Base-by-base conservation (phyloP, 305 asterid genomes). In the Fraxinus baroniana region DNA sequence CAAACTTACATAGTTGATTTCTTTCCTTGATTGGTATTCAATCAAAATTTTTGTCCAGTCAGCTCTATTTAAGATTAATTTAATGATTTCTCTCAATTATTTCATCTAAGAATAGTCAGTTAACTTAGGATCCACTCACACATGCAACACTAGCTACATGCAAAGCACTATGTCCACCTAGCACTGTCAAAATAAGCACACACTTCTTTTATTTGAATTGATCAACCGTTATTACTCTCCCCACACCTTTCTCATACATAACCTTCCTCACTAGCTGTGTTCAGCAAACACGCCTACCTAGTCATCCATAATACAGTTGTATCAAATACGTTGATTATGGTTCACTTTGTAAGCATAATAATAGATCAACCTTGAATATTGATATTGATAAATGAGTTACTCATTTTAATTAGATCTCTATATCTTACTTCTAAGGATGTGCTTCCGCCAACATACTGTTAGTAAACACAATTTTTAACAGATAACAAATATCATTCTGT, bases 281-380 rank as follows among this genome's bases (percentile, higher is more conserved):
- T 76, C 79, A 70, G 80, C 72, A 84, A 62, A 74, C 26, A 57
- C 26, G 32, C 46, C 76, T 26, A 68, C 70, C 70, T 41, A 76
- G 66, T 74, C 64, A 44, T 62, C 17, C 41, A 10, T 44, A 18
- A 35, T 57, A 68, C 2, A 24, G 17, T 64, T 22, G 5, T 62
- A 62, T 62, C 30, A 62, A 22, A 22, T 8, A 24, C 7, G 7
- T 24, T 24, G 73, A 1, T 24, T 9, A 0, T 7, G 13, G 33
- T 62, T 62, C 71, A 22, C 17, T 24, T 7, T 24, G 71, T 22
- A 62, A 22, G 71, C 73, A 26, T 22, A 64, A 10, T 64, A 24
- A 64, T 64, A 64, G 6, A 64, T 64, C 33, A 64, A 24, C 73
- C 30, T 64, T 64, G 68, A 39, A 35, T 78, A 22, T 80, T 80